Evolutionary conservation across 2,329 filamentous ascomycete species (phyloP).

Genomic region (Exophiala sideris): DNA sequence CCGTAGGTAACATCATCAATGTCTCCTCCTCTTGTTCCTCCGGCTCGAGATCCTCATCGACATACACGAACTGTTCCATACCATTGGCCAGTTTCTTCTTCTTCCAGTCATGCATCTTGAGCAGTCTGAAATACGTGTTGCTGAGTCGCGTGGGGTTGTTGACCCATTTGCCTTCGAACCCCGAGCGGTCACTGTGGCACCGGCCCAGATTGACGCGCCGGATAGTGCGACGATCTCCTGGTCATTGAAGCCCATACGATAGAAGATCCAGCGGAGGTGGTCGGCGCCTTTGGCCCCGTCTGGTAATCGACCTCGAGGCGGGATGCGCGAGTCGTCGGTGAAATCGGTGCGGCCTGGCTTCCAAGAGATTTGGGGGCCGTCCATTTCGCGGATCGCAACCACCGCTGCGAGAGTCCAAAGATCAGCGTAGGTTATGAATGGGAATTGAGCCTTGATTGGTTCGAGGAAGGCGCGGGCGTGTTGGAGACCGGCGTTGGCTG

Average conservation of each 20-base stretch:
- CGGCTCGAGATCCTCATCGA: conserved; percentile 43
- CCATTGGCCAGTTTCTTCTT: conserved; percentile 53
- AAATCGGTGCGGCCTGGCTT: conserved; percentile 59
- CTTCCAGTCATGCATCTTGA: conserved; percentile 53
- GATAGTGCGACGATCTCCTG: conserved; percentile 58
- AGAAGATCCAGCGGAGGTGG: conserved; percentile 55
- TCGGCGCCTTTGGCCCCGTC: conserved; percentile 54
- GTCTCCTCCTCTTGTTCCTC: conserved; percentile 30
- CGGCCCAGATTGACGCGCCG: conserved; percentile 56
- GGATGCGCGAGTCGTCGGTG: conserved; percentile 58
- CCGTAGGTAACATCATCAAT: conserved; percentile 66
- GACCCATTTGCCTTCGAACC: conserved; percentile 59
- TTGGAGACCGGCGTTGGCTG: conserved; percentile 63
- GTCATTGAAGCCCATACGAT: conserved; percentile 60
- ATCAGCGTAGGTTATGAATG: conserved; percentile 65
- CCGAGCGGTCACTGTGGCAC: conserved; percentile 54
- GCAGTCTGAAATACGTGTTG: conserved; percentile 56
- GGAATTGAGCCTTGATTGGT: conserved; percentile 56
- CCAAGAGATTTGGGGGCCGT: conserved; percentile 58
- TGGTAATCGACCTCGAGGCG: conserved; percentile 56
- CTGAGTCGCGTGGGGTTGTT: conserved; percentile 58
- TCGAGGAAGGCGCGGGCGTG: conserved; percentile 63
- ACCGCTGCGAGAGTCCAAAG: conserved; percentile 62
- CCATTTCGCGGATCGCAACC: conserved; percentile 59
- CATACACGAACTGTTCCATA: conserved; percentile 57